A percentile compares a stretch with the other conserved stretches of the same genome.
phyloP scores from a whole-genome alignment of 129 eudicot species.

The Chrysanthemum makinoi region DNA sequence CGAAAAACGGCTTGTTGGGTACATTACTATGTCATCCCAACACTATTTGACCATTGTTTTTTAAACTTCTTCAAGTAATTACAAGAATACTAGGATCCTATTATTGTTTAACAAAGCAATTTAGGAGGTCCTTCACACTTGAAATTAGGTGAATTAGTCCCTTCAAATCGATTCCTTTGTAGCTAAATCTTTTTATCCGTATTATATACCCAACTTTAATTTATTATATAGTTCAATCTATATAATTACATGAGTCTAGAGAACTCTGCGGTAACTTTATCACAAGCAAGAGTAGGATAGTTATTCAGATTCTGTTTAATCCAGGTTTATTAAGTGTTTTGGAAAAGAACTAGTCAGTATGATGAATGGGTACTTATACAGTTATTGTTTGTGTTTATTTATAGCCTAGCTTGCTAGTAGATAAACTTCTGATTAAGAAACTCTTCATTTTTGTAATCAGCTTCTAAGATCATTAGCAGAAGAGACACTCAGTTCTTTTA shows the following conservation, averaged over 20 bases:
- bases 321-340: slow-evolving; percentile 5
- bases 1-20: too few relatives aligned
- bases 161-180: not conserved
- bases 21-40: not conserved
- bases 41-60: not conserved
- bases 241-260: not conserved
- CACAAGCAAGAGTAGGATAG: slow-evolving; percentile 3
- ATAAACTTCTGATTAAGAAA: slow-evolving; percentile 1
- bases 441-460: slow-evolving; percentile 29
- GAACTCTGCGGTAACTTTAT: not conserved
- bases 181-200: not conserved
- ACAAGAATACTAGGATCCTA: not conserved
- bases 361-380: not conserved
- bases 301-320: slow-evolving; percentile 3
- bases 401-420: not conserved
- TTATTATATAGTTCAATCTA: not conserved
- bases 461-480: slow-evolving; percentile 26
- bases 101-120: slow-evolving; percentile 5
- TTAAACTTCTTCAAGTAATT: not conserved
- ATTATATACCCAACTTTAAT: not conserved
- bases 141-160: not conserved
- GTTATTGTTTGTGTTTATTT: not conserved
- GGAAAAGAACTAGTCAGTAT: slow-evolving; percentile 2
- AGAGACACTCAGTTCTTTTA: slow-evolving; percentile 30
- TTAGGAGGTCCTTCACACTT: slow-evolving; percentile 9